These are phyloP conservation scores for Scedosporium minutisporum DNA, from an alignment of 2,329 filamentous ascomycete species.

Conservation along the genomic window DNA sequence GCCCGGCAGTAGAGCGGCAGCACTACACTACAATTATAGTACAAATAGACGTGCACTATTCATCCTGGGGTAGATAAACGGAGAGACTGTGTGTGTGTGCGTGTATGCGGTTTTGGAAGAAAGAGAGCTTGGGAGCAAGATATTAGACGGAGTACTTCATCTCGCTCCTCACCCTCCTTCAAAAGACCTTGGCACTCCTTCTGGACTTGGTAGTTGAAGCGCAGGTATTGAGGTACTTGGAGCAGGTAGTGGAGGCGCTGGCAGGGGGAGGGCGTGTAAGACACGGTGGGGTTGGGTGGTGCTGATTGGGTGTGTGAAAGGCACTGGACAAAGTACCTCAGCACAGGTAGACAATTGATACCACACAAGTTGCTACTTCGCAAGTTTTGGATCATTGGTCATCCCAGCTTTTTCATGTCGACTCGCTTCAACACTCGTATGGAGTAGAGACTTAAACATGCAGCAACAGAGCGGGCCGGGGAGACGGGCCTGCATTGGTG, in stretches of 20 bases:
- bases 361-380: too few species aligned
- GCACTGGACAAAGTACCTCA: neutral
- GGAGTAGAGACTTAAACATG: neutral
- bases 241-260: neutral
- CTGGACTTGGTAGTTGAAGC: neutral
- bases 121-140: neutral
- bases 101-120: too few species aligned
- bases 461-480: neutral
- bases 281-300: neutral
- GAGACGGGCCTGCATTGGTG: neutral
- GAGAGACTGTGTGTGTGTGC: too few species aligned
- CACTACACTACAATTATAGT: too few species aligned
- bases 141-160: neutral
- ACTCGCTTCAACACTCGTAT: neutral
- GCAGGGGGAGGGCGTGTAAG: neutral
- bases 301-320: neutral
- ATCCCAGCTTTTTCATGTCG: neutral
- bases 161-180: neutral
- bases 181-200: neutral
- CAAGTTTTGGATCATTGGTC: too few species aligned
- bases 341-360: too few species aligned
- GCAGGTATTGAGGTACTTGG: neutral
- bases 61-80: too few species aligned
- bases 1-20: too few species aligned
- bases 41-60: too few species aligned